These are phyloP conservation scores for Candida boleticola DNA, from an alignment of 805 yeast genomes.

Conservation along the genomic window DNA sequence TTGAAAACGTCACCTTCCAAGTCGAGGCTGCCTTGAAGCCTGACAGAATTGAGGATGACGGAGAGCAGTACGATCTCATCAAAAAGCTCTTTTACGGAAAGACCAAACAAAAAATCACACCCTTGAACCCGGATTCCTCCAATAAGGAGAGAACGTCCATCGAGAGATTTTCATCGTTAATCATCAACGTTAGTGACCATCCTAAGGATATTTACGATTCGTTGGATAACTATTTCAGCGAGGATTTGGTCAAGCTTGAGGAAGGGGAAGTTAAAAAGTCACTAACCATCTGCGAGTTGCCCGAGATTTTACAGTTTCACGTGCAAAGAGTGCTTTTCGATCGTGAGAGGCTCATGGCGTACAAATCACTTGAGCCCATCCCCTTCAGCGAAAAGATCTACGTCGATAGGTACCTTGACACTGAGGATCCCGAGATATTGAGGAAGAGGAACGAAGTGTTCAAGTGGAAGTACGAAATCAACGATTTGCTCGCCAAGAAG, in stretches of 20 bases:
- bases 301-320: constrained; percentile 84
- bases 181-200: constrained; percentile 84
- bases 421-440: constrained; percentile 55
- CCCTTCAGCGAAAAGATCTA: constrained; percentile 76
- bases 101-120: constrained; percentile 72
- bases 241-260: constrained; percentile 65
- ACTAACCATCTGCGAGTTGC: constrained; percentile 67
- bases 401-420: constrained; percentile 84
- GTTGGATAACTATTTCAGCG: constrained; percentile 77
- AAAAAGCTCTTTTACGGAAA: constrained; percentile 83
- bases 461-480: constrained; percentile 59
- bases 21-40: constrained; percentile 86
- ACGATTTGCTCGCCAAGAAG: constrained; percentile 42
- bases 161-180: constrained; percentile 77
- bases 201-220: constrained; percentile 91
- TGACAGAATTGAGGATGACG: constrained; percentile 53
- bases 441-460: constrained; percentile 54
- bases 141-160: constrained; percentile 30
- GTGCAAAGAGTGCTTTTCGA: constrained; percentile 93
- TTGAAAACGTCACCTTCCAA: constrained; percentile 88
- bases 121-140: constrained; percentile 41
- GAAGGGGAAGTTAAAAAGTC: constrained; percentile 75
- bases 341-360: constrained; percentile 65
- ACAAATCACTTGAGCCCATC: constrained; percentile 78
- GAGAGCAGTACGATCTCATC: constrained; percentile 80